These are phyloP conservation scores for Leishmania guyanensis DNA, from an alignment of 208 protist genomes.

Conservation along the genomic window DNA sequence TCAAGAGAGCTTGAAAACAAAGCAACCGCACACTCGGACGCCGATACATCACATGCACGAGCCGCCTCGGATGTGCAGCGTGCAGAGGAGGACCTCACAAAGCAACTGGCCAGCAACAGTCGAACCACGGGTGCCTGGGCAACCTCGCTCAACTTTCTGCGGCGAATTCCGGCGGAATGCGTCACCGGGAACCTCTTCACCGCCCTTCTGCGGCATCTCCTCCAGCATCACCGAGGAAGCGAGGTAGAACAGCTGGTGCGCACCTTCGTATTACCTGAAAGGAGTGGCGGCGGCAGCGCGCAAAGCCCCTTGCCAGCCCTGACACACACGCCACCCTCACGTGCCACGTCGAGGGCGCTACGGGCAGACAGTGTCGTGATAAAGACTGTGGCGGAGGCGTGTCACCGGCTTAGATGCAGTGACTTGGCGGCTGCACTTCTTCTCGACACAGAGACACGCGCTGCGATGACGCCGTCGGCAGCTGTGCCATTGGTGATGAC, in stretches of 20 bases:
- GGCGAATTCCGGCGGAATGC: slow-evolving; percentile 1
- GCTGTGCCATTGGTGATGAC: slow-evolving; percentile 32
- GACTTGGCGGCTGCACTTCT: slow-evolving; percentile 14
- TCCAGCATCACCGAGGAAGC: slow-evolving; percentile 5
- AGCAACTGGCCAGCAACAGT: not conserved
- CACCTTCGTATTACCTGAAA: not conserved
- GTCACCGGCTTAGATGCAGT: slow-evolving; percentile 8
- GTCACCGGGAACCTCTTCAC: slow-evolving; percentile 27
- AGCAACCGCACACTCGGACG: not conserved
- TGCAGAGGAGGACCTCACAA: not conserved
- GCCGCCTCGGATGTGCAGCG: not conserved
- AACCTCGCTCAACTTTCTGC: slow-evolving; percentile 10
- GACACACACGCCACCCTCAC: slow-evolving; percentile 5
- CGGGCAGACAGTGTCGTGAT: slow-evolving; percentile 13
- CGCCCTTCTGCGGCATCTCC: slow-evolving; percentile 15
- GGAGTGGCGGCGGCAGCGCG: not conserved
- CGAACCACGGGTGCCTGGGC: slow-evolving; percentile 6
- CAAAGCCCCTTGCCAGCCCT: not conserved
- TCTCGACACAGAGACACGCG: not conserved
- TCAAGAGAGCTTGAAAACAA: not conserved
- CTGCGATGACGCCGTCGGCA: slow-evolving; percentile 26
- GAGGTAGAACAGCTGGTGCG: slow-evolving; percentile 11
- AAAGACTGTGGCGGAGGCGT: slow-evolving; percentile 24
- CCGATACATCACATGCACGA: not conserved
- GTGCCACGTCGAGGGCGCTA: slow-evolving; percentile 16